phyloP scores from a whole-genome alignment of 352 stramenopile species.

The Pythium coloratum region DNA sequence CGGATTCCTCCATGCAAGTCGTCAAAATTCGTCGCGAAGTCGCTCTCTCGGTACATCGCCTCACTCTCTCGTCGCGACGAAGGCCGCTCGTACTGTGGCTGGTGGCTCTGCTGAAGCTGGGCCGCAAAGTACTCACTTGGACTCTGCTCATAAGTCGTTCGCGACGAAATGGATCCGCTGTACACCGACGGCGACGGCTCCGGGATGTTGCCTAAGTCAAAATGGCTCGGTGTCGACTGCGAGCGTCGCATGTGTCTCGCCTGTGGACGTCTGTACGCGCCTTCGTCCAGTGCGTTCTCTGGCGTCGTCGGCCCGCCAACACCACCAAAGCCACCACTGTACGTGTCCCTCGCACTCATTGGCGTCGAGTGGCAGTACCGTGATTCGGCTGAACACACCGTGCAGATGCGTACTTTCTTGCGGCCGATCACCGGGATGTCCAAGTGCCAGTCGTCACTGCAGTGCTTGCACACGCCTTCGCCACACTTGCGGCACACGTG shows the following conservation, averaged over 20 bases:
- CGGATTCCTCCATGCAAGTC: slow-evolving; percentile 25
- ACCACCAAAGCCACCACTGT: not conserved
- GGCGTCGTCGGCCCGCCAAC: not conserved
- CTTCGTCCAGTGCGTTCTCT: not conserved
- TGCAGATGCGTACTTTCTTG: slow-evolving; percentile 83
- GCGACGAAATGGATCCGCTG: slow-evolving; percentile 1
- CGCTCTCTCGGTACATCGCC: slow-evolving; percentile 15
- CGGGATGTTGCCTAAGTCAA: slow-evolving; percentile 20
- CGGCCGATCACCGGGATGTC: slow-evolving; percentile 76
- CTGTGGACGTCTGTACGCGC: not conserved
- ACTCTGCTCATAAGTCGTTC: slow-evolving; percentile 9
- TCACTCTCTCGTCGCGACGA: slow-evolving; percentile 12
- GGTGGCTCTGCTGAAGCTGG: slow-evolving; percentile 10
- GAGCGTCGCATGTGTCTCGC: slow-evolving; percentile 12
- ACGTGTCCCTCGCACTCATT: slow-evolving; percentile 6
- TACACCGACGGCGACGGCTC: slow-evolving; percentile 8
- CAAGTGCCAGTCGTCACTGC: slow-evolving; percentile 78
- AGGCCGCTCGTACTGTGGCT: not conserved
- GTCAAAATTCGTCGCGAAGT: slow-evolving; percentile 23
- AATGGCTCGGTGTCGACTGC: slow-evolving; percentile 19
- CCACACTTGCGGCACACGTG: slow-evolving; percentile 80
- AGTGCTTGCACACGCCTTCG: slow-evolving; percentile 72
- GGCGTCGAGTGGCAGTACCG: slow-evolving; percentile 53
- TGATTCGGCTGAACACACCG: slow-evolving; percentile 73
- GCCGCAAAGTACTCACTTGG: slow-evolving; percentile 27